Base-by-base conservation (phyloP, 108 stramenopile genomes). In the Thalassiosira profunda region DNA sequence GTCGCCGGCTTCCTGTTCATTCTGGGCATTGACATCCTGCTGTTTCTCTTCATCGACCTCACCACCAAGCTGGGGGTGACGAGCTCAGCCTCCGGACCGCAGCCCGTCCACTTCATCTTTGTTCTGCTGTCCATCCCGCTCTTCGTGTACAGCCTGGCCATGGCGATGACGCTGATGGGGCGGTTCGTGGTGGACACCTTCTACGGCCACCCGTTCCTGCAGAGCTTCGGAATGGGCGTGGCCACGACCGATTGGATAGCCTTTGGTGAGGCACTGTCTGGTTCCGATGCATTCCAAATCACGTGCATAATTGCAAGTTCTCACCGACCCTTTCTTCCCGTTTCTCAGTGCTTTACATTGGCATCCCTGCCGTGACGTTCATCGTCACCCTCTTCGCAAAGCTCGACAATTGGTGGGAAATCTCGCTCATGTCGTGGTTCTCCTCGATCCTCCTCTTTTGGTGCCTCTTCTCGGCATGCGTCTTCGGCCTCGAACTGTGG, bases 161-260 rank as follows among this genome's bases (percentile, higher is more conserved):
- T 64, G 20, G 70, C 23, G 0, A 78, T 78, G 76, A 69, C 76
- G 12, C 53, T 78, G 2, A 52, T 72, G 26, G 66, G 63, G 0
- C 29, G 63, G 14, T 78, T 78, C 35, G 52, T 78, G 18, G 31
- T 59, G 26, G 76, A 78, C 11, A 68, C 76, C 1, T 78, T 64
- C 33, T 47, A 56, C 26, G 76, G 76, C 8, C 70, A 72, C 51
- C 76, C 70, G 4, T 58, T 78, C 31, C 56, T 78, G 6, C 62
- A 56, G 14, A 65, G 58, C 18, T 78, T 72, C 31, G 76, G 76
- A 8, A 58, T 63, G 70, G 64, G 52, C 51, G 1, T 58, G 11
- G 76, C 72, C 25, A 49, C 56, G 17, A 78, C 63, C n/a, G 76
- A 78, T 66, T 78, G 76, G 76, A 52, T 72, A 7, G 54, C 76